Percentiles rank a stretch among this genome's conserved stretches.
Evolutionary conservation across 2,329 filamentous ascomycete species (phyloP).

Genomic region (Phoma herbarum): DNA sequence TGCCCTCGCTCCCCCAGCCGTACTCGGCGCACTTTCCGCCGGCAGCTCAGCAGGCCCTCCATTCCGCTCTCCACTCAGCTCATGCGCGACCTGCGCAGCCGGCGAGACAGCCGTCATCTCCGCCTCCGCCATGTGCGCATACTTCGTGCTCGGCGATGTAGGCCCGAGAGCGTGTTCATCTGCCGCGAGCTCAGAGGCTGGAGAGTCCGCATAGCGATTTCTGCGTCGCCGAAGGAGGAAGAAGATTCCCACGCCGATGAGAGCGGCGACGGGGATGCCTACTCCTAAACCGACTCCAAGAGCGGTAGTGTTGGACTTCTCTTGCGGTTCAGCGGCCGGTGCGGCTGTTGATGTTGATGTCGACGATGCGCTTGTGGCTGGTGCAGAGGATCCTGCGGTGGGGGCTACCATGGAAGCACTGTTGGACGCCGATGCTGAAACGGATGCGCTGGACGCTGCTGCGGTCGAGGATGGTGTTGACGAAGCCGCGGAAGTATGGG

Average conservation of each 20-base stretch:
- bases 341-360: conserved; percentile 11
- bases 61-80: conserved; percentile 3
- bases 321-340: neutral
- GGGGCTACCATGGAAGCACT: neutral
- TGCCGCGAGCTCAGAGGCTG: conserved; percentile 4
- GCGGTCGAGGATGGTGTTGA: conserved; percentile 9
- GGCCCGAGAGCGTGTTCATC: conserved; percentile 6
- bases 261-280: conserved; percentile 17
- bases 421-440: neutral
- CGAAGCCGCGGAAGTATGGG: conserved; percentile 23
- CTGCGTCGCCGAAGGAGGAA: conserved; percentile 14
- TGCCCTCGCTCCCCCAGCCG: neutral
- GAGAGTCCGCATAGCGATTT: neutral
- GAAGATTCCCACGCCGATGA: conserved; percentile 12
- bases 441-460: conserved; percentile 10
- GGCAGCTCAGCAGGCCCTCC: conserved; percentile 5
- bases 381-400: conserved; percentile 9
- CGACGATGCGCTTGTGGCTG: conserved; percentile 1
- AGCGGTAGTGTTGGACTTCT: conserved; percentile 19
- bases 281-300: conserved; percentile 21
- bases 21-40: neutral
- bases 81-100: neutral
- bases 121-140: conserved; percentile 6
- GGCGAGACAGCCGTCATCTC: neutral
- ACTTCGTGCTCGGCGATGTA: conserved; percentile 5